phyloP scores from a whole-genome alignment of 108 stramenopile genomes.

The Fistulifera pelliculosa region DNA sequence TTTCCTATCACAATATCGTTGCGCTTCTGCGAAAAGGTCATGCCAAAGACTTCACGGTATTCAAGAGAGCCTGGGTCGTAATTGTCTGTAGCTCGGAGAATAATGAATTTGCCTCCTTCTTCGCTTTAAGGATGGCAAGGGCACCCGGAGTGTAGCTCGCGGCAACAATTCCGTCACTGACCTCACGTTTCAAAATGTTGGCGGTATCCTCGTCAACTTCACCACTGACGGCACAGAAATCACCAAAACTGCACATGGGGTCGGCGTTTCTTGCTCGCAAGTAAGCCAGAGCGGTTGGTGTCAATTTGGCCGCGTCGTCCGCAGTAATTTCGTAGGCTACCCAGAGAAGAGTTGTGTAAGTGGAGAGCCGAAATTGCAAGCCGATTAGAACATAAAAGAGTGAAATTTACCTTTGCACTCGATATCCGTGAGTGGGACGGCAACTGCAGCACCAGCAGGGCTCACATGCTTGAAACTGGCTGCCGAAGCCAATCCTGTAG shows the following conservation, averaged over 20 bases:
- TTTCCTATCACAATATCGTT: slow-evolving; percentile 81
- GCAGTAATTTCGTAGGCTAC: slow-evolving; percentile 76
- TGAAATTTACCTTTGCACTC: slow-evolving; percentile 38
- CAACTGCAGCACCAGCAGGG: slow-evolving; percentile 96
- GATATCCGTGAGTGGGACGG: slow-evolving; percentile 82
- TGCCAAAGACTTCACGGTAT: slow-evolving; percentile 97
- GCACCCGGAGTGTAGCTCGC: slow-evolving; percentile 96
- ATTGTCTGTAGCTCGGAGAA: slow-evolving; percentile 81
- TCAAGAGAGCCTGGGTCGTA: slow-evolving; percentile 82
- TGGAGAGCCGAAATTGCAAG: not conserved
- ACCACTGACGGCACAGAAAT: slow-evolving; percentile 94
- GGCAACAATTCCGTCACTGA: slow-evolving; percentile 98
- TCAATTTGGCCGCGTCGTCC: slow-evolving; percentile 63
- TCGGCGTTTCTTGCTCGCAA: slow-evolving; percentile 97
- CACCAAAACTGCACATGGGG: slow-evolving; percentile 98
- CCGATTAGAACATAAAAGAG: too few relatives aligned
- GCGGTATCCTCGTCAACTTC: slow-evolving; percentile 97
- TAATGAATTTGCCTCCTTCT: slow-evolving; percentile 98
- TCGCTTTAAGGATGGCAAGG: slow-evolving; percentile 86
- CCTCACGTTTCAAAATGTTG: slow-evolving; percentile 90
- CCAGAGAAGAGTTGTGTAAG: too few relatives aligned
- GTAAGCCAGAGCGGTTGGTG: slow-evolving; percentile 92
- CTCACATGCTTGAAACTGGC: slow-evolving; percentile 97
- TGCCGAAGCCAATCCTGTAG: slow-evolving; percentile 90
- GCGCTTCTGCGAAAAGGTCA: slow-evolving; percentile 92